Conservation (phyloP, 768 basidiomycete species). For the Hericium rajendrae region DNA sequence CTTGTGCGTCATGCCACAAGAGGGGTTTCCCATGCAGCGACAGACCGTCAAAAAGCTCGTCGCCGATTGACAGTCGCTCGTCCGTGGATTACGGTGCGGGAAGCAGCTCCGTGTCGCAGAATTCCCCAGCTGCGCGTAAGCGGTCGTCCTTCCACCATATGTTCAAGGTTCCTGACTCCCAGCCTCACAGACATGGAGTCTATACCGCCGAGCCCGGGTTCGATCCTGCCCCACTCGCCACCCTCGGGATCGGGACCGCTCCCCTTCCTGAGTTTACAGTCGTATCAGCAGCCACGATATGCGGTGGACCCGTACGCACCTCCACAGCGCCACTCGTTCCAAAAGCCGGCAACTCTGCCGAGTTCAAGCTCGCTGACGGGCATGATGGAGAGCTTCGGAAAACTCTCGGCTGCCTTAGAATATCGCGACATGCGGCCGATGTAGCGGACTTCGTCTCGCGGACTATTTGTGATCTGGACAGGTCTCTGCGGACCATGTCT, state of each 20-base stretch:
- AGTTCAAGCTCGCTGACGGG: neutral
- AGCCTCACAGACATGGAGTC: no score
- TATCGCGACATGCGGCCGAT: neutral
- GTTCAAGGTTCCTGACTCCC: no score
- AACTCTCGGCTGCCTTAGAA: neutral
- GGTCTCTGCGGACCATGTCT: no score
- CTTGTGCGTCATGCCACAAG: constrained; percentile 6
- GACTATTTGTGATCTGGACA: no score
- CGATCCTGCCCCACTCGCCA: neutral
- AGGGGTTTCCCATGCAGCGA: constrained; percentile 9
- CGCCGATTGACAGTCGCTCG: neutral
- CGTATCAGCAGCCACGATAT: neutral
- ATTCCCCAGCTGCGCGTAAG: no score
- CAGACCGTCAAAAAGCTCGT: neutral
- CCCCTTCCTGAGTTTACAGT: neutral
- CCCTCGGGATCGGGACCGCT: neutral
- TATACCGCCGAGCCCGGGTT: neutral
- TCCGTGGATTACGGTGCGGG: neutral
- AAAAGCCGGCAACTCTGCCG: neutral
- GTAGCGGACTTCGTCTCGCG: neutral
- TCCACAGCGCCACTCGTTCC: neutral
- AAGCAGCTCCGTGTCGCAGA: no score
- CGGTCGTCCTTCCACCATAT: no score
- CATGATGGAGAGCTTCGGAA: neutral
- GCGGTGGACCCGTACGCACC: neutral